Percentiles rank a stretch among this genome's conserved stretches.
Evolutionary conservation across 179 eudicot genomes (phyloP).

Genomic region (Silene vulgaris): DNA sequence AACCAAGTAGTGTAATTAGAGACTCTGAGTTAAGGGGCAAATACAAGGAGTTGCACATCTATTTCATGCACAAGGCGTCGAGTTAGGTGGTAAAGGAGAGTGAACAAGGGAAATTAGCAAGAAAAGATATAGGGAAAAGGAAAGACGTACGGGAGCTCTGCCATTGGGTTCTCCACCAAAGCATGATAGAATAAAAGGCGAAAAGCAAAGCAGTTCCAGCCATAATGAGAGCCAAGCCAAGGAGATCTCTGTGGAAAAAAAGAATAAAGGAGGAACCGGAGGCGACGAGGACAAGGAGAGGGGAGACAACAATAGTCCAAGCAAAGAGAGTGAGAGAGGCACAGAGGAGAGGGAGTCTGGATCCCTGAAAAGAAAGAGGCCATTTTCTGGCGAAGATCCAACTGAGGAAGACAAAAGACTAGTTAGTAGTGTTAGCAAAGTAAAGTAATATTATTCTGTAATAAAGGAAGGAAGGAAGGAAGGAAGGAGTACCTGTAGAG

Average conservation of each 20-base stretch:
- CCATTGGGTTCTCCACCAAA: slow-evolving; percentile 99
- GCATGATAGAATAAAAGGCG: slow-evolving; percentile 95
- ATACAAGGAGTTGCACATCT: not conserved
- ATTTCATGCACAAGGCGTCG: not conserved
- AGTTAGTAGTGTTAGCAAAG: not conserved
- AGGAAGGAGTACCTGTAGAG: slow-evolving; percentile 57
- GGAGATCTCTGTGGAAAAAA: slow-evolving; percentile 61
- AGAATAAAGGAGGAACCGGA: slow-evolving; percentile 83
- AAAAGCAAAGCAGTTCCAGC: slow-evolving; percentile 87
- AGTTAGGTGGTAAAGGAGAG: not conserved
- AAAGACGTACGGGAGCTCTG: slow-evolving; percentile 85
- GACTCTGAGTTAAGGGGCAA: not conserved
- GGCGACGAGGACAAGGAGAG: slow-evolving; percentile 56
- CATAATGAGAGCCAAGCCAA: slow-evolving; percentile 90
- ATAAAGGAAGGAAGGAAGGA: not conserved
- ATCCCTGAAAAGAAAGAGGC: slow-evolving; percentile 69
- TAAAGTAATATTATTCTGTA: no score
- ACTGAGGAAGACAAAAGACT: slow-evolving; percentile 25
- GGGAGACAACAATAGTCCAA: slow-evolving; percentile 75
- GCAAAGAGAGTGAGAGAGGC: slow-evolving; percentile 55
- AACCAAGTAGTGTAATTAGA: not conserved
- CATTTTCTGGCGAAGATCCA: slow-evolving; percentile 99
- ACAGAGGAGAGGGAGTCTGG: slow-evolving; percentile 66
- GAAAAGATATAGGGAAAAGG: not conserved
- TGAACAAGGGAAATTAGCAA: not conserved